Evolutionary conservation across 2,329 filamentous ascomycete genomes (phyloP), one percentile per base, ranked within the genome.

Genomic region (Talaromyces rugulosus): DNA sequence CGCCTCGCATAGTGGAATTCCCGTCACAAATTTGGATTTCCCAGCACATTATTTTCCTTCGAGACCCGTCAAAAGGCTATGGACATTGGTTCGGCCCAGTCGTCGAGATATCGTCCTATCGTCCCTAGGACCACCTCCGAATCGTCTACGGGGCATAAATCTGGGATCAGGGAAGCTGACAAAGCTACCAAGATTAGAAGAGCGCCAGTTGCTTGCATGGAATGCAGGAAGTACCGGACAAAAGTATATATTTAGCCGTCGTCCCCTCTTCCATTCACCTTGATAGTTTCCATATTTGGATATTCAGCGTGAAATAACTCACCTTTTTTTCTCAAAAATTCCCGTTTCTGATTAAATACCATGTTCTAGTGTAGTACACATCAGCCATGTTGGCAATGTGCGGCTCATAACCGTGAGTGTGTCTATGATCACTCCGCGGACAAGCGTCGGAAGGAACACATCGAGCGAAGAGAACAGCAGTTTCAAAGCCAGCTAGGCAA

Each of bases 371-470:
- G 72, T 62, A 72, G 66, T 62, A 66, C 65, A 18, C 66, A 66
- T 5, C 58, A 55, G 28, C 72, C 72, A 27, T 76, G 74, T 57
- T 62, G 67, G 16, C 72, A 75, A 70, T 76, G 74, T 54, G 54
- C 64, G n/a, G 59, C 69, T 5, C 74, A 76, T 60, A 64, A 64
- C 36, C 70, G 73, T 54, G 68, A 71, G 14, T 76, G 74, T 58
- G 23, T 72, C 47, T 69, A 73, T 65, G 70, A 76, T 59, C 71
- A 75, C 63, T 54, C 61, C 47, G 66, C 71, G 58, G 74, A 76
- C 62, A 75, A 68, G 63, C 74, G 74, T n/a, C 74, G 74, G 30
- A 76, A 76, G 60, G 69, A 53, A 16, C 50, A 53, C 30, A 11
- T 53, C 30, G 50, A 53, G 30, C 23, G 50, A 53, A 53, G 30